phyloP scores from a whole-genome alignment of 768 basidiomycete genomes.

The Lentinula detonsa region DNA sequence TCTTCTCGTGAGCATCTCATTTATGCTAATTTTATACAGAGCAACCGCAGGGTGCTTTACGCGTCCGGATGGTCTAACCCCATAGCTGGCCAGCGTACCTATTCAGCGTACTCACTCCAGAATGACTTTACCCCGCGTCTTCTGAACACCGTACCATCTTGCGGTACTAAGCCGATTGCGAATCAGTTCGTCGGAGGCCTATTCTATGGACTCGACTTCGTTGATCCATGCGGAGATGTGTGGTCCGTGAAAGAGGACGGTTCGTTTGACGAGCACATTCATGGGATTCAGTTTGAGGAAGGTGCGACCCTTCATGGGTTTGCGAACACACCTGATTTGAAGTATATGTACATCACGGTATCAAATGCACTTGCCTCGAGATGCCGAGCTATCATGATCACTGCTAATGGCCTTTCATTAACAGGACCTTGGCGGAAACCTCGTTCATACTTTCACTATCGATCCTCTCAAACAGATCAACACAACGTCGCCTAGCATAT shows the following conservation, averaged over 20 bases:
- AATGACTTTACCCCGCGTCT: constrained; percentile 13
- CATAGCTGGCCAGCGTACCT: constrained; percentile 10
- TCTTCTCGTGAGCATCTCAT: constrained; percentile 1
- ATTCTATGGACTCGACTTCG: constrained; percentile 16
- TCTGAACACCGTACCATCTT: constrained; percentile 15
- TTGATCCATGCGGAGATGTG: constrained; percentile 15
- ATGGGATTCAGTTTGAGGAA: constrained; percentile 10
- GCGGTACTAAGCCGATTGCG: constrained; percentile 17
- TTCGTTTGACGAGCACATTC: constrained; percentile 9
- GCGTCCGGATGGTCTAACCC: constrained; percentile 16
- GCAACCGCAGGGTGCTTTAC: constrained; percentile 12
- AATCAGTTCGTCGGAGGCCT: constrained; percentile 15
- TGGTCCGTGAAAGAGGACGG: constrained; percentile 13
- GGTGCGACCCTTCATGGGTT: constrained; percentile 16
- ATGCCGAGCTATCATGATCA: neutral
- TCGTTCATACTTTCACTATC: constrained; percentile 13
- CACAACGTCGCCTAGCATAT: constrained; percentile 3
- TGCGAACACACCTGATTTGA: constrained; percentile 13
- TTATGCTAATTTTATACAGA: constrained; percentile 3
- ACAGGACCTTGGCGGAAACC: constrained; percentile 15
- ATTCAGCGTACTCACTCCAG: constrained; percentile 13
- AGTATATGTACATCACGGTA: constrained; percentile 15
- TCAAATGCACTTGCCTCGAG: neutral
- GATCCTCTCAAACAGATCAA: constrained; percentile 6
- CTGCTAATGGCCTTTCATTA: neutral